These are phyloP conservation scores for Tricholoma matsutake DNA, from an alignment of 768 basidiomycete species.

Conservation along the genomic window DNA sequence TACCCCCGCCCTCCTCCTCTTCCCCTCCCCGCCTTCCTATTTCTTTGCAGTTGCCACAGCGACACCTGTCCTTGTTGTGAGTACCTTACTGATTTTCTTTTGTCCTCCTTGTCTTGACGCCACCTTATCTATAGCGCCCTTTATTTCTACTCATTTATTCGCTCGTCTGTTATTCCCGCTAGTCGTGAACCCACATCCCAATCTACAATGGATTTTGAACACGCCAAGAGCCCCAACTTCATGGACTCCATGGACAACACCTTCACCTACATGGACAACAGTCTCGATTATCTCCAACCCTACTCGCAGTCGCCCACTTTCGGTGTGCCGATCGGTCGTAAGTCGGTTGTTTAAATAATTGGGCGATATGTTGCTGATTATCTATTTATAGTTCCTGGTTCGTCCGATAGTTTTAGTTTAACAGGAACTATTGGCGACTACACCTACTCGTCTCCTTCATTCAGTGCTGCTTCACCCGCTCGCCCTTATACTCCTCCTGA, in stretches of 20 bases:
- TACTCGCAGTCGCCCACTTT: constrained; percentile 58
- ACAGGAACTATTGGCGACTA: constrained; percentile 49
- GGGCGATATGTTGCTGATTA: too few relatives aligned
- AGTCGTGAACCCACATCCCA: constrained; percentile 13
- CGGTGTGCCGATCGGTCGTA: constrained; percentile 63
- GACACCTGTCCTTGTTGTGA: constrained; percentile 22
- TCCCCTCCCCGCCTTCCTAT: constrained; percentile 35
- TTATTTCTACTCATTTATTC: constrained; percentile 25
- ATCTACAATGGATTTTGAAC: constrained; percentile 47
- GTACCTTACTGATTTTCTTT: constrained; percentile 24
- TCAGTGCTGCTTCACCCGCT: constrained; percentile 52
- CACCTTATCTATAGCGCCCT: constrained; percentile 18
- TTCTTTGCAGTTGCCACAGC: constrained; percentile 35
- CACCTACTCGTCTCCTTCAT: constrained; percentile 51
- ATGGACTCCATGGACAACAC: constrained; percentile 43
- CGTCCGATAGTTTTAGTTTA: constrained; percentile 59
- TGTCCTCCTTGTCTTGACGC: constrained; percentile 20
- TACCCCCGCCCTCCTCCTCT: constrained; percentile 17
- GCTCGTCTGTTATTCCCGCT: constrained; percentile 5
- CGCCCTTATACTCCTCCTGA: constrained; percentile 73
- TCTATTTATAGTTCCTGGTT: constrained; percentile 44
- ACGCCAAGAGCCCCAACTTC: constrained; percentile 46
- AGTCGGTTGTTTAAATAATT: too few relatives aligned
- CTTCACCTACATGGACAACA: constrained; percentile 49
- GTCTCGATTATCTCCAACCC: constrained; percentile 67